Base-by-base conservation (phyloP, 2,329 filamentous ascomycete species). In the Colletotrichum nymphaeae region DNA sequence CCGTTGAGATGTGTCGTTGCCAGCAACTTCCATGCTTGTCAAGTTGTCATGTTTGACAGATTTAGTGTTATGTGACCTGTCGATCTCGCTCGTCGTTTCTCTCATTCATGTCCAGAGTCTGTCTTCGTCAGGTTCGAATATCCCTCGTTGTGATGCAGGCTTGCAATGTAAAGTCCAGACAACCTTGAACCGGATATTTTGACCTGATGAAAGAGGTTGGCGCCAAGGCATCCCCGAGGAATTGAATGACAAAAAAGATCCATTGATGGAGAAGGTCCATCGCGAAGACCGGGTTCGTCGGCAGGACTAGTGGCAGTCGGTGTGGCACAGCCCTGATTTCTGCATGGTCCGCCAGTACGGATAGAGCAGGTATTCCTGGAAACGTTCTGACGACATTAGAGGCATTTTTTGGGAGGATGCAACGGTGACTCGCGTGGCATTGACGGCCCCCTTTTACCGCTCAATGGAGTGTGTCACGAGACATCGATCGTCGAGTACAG, bases 271-370 rank as follows among this genome's bases (percentile, higher is more conserved):
- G 56, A 35, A 26, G 22, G 42, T 3, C 37, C 67, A 66, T 71
- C 32, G 30, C 37, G 57, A 56, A 32, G 62, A 28, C 71, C 56
- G 67, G 71, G 24, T 62, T 65, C 11, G 60, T 63, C 71, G 71
- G 71, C 67, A 71, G 46, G 22, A 24, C 46, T 71, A 73, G 60
- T 58, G 35, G 19, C 19, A 42, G 46, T 66, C 35, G 56, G 67
- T 66, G 70, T 73, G 71, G 62, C 71, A 66, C 56, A 73, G 67
- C 60, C 60, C 58, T 28, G 71, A 60, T 60, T 32, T 58, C 19
- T 42, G 28, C 56, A 52, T 56, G 35, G 37, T 28, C 35, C 37
- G n/a, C 35, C n/a, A 24, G 63, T 24, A 59, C 26, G 19, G 24
- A 66, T 55, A 14, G 16, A 63, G 46, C 62, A 63, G 46, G 46